Evolutionary conservation across 768 basidiomycete genomes (phyloP).

Genomic region (Lentinula aciculospora): DNA sequence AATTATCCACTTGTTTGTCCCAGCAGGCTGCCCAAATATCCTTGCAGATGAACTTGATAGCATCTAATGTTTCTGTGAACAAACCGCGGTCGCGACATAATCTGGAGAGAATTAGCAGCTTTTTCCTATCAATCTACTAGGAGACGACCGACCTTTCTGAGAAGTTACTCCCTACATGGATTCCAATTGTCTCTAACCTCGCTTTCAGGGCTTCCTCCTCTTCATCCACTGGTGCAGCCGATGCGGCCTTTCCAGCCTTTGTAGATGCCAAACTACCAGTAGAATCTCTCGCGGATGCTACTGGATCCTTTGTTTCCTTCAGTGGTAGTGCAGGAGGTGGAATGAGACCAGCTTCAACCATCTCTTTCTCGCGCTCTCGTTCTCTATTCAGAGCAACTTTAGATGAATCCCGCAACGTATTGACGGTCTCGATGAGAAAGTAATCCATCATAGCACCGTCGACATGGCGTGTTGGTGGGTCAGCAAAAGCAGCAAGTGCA

Average conservation of each 20-base stretch:
- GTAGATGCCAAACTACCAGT: slow-evolving; percentile 32
- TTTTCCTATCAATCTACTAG: not conserved
- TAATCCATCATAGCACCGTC: slow-evolving; percentile 78
- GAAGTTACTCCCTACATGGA: slow-evolving; percentile 82
- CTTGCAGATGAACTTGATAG: slow-evolving; percentile 94
- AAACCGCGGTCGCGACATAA: slow-evolving; percentile 70
- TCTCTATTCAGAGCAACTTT: slow-evolving; percentile 62
- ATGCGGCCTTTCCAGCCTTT: slow-evolving; percentile 26
- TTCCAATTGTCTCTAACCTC: slow-evolving; percentile 77
- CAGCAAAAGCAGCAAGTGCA: slow-evolving; percentile 50
- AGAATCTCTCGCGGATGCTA: slow-evolving; percentile 25
- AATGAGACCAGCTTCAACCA: slow-evolving; percentile 73
- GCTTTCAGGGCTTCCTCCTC: slow-evolving; percentile 68
- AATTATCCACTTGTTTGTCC: slow-evolving; percentile 94
- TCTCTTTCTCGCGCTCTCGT: slow-evolving; percentile 69
- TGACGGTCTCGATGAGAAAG: slow-evolving; percentile 77
- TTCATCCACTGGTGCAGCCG: slow-evolving; percentile 38
- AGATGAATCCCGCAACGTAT: slow-evolving; percentile 69
- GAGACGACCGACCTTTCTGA: slow-evolving; percentile 65
- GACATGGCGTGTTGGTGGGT: slow-evolving; percentile 55
- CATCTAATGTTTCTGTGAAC: slow-evolving; percentile 81
- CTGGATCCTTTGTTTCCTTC: slow-evolving; percentile 26
- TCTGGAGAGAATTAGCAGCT: slow-evolving; percentile 30
- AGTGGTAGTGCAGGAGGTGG: slow-evolving; percentile 38
- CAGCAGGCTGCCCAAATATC: slow-evolving; percentile 91